phyloP scores from a whole-genome alignment of 202 grass and related monocot genomes.

The Miscanthus sacchariflorus region DNA sequence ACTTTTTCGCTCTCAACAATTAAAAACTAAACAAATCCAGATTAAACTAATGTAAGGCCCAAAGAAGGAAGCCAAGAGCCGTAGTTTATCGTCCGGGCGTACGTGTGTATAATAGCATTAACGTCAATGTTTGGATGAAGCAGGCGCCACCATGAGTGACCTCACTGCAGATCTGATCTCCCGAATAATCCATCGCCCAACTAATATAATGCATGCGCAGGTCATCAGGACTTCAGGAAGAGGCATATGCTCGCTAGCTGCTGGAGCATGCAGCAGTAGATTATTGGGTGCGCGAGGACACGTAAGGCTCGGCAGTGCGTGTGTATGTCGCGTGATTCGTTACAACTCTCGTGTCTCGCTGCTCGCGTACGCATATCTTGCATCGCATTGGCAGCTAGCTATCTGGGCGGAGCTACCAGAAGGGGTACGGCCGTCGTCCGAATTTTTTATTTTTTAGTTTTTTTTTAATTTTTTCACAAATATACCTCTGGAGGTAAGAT shows the following conservation, averaged over 20 bases:
- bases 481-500: too few relatives aligned
- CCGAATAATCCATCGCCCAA: constrained; percentile 36
- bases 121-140: constrained; percentile 65
- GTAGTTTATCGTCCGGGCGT: background rate
- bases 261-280: background rate
- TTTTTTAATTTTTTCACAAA: too few relatives aligned
- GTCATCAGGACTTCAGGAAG: background rate
- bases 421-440: background rate
- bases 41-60: background rate
- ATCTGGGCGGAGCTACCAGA: background rate
- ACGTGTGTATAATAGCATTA: constrained; percentile 38
- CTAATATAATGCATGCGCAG: background rate
- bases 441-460: too few relatives aligned
- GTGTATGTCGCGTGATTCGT: constrained; percentile 26
- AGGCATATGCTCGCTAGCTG: constrained; percentile 1
- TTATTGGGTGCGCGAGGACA: background rate
- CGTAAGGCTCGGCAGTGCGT: constrained; percentile 12
- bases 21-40: background rate
- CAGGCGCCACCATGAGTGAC: constrained; percentile 54
- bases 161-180: constrained; percentile 48
- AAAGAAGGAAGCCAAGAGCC: background rate
- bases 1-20: background rate
- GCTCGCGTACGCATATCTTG: constrained; percentile 9
- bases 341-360: constrained; percentile 39
- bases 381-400: background rate